Evolutionary conservation across 495 filamentous ascomycete genomes (phyloP).

Genomic region (Trichoderma virens): DNA sequence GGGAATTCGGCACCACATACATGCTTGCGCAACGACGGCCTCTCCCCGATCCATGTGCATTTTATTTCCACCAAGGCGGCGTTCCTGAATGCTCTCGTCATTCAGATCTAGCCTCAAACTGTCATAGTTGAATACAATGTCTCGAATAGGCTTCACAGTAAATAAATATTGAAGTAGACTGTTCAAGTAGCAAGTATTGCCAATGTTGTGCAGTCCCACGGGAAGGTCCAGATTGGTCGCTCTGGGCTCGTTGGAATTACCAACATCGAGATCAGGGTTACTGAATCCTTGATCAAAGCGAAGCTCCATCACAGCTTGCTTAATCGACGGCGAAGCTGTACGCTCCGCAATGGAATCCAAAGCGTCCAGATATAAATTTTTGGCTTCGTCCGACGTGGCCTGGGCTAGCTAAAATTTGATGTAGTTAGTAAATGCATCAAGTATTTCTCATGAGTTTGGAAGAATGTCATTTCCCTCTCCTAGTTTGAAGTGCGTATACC

Average conservation of each 20-base stretch:
- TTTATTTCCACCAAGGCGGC: constrained; percentile 51
- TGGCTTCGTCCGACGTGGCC: neutral
- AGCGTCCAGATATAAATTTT: neutral
- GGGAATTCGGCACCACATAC: constrained; percentile 41
- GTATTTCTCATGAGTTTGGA: neutral
- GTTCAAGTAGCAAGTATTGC: constrained; percentile 97
- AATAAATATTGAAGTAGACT: constrained; percentile 95
- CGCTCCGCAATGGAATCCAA: constrained; percentile 1
- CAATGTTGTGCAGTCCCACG: constrained; percentile 83
- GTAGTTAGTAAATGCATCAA: neutral
- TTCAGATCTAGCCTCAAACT: constrained; percentile 53
- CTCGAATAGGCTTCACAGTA: constrained; percentile 71
- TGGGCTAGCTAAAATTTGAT: neutral
- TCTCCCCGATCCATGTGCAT: constrained; percentile 29
- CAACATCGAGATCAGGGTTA: neutral
- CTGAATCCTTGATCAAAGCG: neutral
- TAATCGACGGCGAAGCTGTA: neutral
- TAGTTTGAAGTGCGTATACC: neutral
- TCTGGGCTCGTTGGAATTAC: neutral
- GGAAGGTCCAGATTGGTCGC: constrained; percentile 41
- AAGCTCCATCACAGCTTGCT: neutral
- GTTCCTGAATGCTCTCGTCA: constrained; percentile 49
- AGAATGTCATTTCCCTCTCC: neutral
- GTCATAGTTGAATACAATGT: constrained; percentile 71
- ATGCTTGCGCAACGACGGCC: constrained; percentile 40